Evolutionary conservation across 441 rosid species (phyloP).

Genomic region (Populus trichocarpa): DNA sequence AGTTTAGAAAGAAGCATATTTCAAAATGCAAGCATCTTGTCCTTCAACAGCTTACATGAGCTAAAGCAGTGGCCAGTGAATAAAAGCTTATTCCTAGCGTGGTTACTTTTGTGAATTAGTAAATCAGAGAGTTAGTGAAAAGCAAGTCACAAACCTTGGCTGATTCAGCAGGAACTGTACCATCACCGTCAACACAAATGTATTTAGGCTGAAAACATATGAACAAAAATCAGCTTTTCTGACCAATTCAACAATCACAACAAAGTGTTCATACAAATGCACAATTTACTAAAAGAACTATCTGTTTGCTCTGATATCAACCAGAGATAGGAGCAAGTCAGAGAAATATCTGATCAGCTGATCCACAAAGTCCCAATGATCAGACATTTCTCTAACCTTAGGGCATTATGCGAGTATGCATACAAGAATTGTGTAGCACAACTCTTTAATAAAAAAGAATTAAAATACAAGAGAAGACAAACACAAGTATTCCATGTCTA

Average conservation of each 20-base stretch:
- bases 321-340: no score
- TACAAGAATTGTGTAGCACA: background rate
- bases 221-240: slow-evolving; percentile 9
- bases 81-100: background rate
- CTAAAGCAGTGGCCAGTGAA: background rate
- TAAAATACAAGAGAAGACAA: background rate
- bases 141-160: slow-evolving; percentile 55
- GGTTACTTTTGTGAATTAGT: background rate
- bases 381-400: background rate
- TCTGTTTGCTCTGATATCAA: background rate
- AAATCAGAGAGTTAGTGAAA: background rate
- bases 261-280: background rate
- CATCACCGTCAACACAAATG: slow-evolving; percentile 89
- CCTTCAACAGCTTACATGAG: background rate
- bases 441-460: background rate
- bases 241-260: slow-evolving; percentile 1
- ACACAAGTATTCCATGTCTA: background rate
- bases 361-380: background rate
- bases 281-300: background rate
- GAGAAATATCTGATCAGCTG: background rate
- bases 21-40: background rate
- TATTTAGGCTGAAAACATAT: slow-evolving; percentile 60
- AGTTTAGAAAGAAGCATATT: background rate
- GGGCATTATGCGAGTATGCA: background rate
- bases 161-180: slow-evolving; percentile 92